Evolutionary conservation across 805 yeast species (phyloP), one percentile per base, ranked within the genome.

Genomic region (Torulaspora gathmanii): DNA sequence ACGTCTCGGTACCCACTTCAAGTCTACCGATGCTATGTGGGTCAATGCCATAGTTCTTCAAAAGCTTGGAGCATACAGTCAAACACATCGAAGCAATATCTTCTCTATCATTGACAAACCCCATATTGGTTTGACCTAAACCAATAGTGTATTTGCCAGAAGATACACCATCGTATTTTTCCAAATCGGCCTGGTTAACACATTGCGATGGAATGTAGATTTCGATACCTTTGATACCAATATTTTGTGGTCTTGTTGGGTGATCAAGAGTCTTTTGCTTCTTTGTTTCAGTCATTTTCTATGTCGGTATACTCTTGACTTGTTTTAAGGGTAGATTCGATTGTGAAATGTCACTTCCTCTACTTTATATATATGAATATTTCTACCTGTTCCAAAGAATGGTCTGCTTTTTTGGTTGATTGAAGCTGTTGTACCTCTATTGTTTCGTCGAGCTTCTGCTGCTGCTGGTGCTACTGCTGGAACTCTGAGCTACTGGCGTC

Each of bases 71-170:
- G 50, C 86, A 75, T 16, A 77, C 97, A n/a, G 98, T 93, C 63
- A 93, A 74, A n/a, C 86, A 72, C 77, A 93, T 75, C 29, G 99
- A 93, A 74, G 90, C 90, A 60, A 89, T 89, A 64, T 93, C 99
- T 71, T 93, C 98, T 69, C 96, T 82, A 72, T 93, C 99, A 66
- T 91, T 85, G 55, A 93, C 98, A 61, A 87, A 93, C 15, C 95
- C 79, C 99, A 93, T 93, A 70, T 89, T 88, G 61, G 96, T 91
- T 74, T 93, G 99, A 54, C 99, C 99, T 50, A 93, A 77, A 40
- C 99, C 99, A 68, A 93, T 91, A 64, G 99, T 93, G 77, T 89
- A 93, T 69, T 93, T 93, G 49, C 99, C 99, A 44, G 85, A 73
- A 17, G 98, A 79, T 50, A 91, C 90, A 46, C 85, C 86, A 65